Evolutionary conservation across 2,329 filamentous ascomycete species (phyloP).

Genomic region (Xylaria sp.): DNA sequence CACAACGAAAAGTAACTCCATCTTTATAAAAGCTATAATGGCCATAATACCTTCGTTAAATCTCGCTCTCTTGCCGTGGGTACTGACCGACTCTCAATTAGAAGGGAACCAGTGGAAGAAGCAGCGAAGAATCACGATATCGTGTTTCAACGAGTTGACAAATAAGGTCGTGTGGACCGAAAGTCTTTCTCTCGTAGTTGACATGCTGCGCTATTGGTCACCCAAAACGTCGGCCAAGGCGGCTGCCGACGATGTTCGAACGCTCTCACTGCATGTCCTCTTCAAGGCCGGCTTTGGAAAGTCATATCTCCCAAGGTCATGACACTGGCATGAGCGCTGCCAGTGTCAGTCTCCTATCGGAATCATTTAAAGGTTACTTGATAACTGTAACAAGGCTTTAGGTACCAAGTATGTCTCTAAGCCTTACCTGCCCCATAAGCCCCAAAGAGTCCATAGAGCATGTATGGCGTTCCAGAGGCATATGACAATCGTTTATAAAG

Average conservation of each 20-base stretch:
- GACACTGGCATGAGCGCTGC: slow-evolving; percentile 25
- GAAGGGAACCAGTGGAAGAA: slow-evolving; percentile 40
- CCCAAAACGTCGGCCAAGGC: slow-evolving; percentile 37
- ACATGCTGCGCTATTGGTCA: slow-evolving; percentile 49
- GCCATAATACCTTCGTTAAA: too few species aligned
- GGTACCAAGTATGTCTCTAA: slow-evolving; percentile 44
- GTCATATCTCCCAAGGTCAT: slow-evolving; percentile 46
- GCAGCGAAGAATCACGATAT: slow-evolving; percentile 44
- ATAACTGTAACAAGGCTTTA: slow-evolving; percentile 48
- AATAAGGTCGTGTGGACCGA: slow-evolving; percentile 49
- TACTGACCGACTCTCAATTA: not conserved
- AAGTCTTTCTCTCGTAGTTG: slow-evolving; percentile 38
- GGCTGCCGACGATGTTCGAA: slow-evolving; percentile 45
- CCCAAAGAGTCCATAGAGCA: slow-evolving; percentile 33
- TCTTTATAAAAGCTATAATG: too few species aligned
- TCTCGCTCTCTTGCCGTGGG: not conserved
- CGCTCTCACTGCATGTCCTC: slow-evolving; percentile 47
- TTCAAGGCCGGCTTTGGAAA: slow-evolving; percentile 48
- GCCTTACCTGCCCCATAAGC: slow-evolving; percentile 29
- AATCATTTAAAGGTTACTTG: slow-evolving; percentile 45
- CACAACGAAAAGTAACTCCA: too few species aligned
- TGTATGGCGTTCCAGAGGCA: slow-evolving; percentile 44
- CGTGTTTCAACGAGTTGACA: slow-evolving; percentile 48
- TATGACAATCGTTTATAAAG: slow-evolving; percentile 49
- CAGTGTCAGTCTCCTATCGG: not conserved